Conservation (phyloP, 2,329 filamentous ascomycete genomes). For the Beauveria sp. region DNA sequence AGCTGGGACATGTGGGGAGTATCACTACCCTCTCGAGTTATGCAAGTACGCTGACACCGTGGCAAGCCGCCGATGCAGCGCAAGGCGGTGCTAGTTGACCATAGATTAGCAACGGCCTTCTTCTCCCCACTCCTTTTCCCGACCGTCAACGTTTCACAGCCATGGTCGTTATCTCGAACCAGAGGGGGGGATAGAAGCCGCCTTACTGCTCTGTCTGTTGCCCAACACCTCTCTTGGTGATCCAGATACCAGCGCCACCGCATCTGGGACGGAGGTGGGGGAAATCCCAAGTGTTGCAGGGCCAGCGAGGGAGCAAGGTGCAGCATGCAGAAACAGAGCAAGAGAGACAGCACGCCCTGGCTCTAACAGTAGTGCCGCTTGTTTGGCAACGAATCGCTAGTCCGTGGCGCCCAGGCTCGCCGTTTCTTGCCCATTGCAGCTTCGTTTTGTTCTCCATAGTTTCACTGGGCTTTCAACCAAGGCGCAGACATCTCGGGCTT, state of each 20-base stretch:
- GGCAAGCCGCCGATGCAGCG: no score
- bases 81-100: not conserved
- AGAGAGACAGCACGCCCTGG: not conserved
- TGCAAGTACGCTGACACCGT: not conserved
- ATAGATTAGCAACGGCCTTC: not conserved
- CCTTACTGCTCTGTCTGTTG: not conserved
- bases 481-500: no score
- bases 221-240: not conserved
- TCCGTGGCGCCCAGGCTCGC: no score
- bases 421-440: no score
- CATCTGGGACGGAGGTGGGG: not conserved
- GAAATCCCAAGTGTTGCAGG: not conserved
- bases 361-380: no score
- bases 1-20: not conserved
- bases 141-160: not conserved
- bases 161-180: not conserved
- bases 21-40: not conserved
- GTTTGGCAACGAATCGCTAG: no score
- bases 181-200: not conserved
- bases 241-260: not conserved
- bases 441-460: not conserved
- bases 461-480: not conserved
- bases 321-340: not conserved
- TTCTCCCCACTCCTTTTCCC: not conserved
- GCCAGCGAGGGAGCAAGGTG: not conserved